Conservation (phyloP, 805 yeast species). For the Allodekkera sacchari region DNA sequence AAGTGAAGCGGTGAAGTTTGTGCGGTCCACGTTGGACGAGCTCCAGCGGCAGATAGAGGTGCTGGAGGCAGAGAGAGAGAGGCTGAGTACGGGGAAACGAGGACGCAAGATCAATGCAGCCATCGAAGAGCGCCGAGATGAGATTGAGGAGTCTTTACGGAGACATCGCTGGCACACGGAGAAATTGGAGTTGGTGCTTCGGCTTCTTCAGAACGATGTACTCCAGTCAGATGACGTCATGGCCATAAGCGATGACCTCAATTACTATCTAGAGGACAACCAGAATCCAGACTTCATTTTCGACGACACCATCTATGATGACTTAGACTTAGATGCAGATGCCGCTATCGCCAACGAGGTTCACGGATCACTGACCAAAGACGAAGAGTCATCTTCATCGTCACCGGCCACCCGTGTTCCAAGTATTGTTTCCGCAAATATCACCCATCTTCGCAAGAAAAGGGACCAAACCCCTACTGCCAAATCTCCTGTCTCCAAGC, state of each 20-base stretch:
- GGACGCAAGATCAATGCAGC: slow-evolving; percentile 38
- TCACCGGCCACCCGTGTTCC: slow-evolving; percentile 1
- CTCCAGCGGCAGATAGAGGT: slow-evolving; percentile 72
- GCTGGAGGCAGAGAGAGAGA: slow-evolving; percentile 64
- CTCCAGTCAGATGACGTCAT: slow-evolving; percentile 70
- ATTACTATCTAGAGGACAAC: slow-evolving; percentile 87
- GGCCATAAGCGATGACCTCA: slow-evolving; percentile 79
- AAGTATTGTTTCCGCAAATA: slow-evolving; percentile 1
- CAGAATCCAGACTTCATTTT: slow-evolving; percentile 91
- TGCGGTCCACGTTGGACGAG: slow-evolving; percentile 67
- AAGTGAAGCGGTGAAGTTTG: slow-evolving; percentile 62
- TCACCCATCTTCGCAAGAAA: no score
- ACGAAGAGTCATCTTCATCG: slow-evolving; percentile 4
- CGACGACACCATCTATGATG: slow-evolving; percentile 91
- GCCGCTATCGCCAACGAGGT: slow-evolving; percentile 24
- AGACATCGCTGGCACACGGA: slow-evolving; percentile 74
- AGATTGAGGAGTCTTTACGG: slow-evolving; percentile 57
- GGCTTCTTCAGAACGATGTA: slow-evolving; percentile 70
- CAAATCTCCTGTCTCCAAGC: no score
- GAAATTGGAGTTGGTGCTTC: slow-evolving; percentile 67
- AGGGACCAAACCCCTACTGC: no score
- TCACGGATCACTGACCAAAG: slow-evolving; percentile 15
- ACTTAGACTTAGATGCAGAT: slow-evolving; percentile 56
- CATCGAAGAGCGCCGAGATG: slow-evolving; percentile 44
- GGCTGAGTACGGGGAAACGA: slow-evolving; percentile 38